These are phyloP conservation scores for Colletotrichum chlorophyti DNA, from an alignment of 2,329 filamentous ascomycete species.

Conservation along the genomic window DNA sequence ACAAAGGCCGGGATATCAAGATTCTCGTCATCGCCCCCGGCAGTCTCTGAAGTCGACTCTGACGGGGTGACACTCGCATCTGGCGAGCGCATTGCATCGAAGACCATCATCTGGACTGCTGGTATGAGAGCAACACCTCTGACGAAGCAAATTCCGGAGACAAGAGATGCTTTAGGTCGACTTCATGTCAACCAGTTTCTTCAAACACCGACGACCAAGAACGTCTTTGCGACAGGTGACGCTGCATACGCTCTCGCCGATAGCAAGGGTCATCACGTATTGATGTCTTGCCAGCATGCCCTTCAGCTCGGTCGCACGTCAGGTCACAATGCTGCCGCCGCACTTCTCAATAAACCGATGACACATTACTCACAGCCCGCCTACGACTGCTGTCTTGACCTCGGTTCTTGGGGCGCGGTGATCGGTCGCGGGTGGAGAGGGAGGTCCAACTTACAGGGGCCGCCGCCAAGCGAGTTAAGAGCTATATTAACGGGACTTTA, in stretches of 20 bases:
- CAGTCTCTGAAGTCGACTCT: conserved; percentile 34
- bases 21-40: conserved; percentile 41
- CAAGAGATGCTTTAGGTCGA: conserved; percentile 37
- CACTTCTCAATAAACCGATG: conserved; percentile 36
- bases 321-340: conserved; percentile 42
- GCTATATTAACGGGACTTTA: conserved; percentile 39
- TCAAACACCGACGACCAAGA: conserved; percentile 30
- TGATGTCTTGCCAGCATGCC: conserved; percentile 50
- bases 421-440: conserved; percentile 39
- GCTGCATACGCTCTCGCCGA: conserved; percentile 36
- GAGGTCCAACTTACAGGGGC: conserved; percentile 35
- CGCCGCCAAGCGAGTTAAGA: conserved; percentile 41
- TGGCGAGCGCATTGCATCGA: conserved; percentile 40
- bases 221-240: conserved; percentile 44
- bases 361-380: conserved; percentile 37
- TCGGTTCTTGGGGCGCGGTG: conserved; percentile 40
- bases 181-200: conserved; percentile 39
- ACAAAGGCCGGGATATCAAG: conserved; percentile 35
- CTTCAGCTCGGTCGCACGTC: conserved; percentile 40
- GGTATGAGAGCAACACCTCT: conserved; percentile 40
- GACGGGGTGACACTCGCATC: conserved; percentile 34
- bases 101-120: conserved; percentile 45
- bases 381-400: conserved; percentile 44
- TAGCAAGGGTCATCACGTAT: conserved; percentile 34
- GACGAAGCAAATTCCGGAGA: conserved; percentile 39